These are phyloP conservation scores for Arachis hypogaea DNA, from an alignment of 306 rosid species.

Conservation along the genomic window DNA sequence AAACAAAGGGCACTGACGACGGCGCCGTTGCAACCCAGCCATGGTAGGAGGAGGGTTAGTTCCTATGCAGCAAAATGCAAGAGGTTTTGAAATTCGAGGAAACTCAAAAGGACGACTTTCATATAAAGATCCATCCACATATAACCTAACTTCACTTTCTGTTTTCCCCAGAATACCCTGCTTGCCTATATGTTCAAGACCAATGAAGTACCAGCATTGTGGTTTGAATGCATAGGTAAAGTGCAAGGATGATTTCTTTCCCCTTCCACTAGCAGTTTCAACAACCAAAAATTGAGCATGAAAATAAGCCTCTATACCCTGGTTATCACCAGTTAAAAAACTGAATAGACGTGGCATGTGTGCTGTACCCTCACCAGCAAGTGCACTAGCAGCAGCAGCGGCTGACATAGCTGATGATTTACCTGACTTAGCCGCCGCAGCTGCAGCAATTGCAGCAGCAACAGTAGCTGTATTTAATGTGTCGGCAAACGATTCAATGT, in stretches of 20 bases:
- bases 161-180: constrained; percentile 94
- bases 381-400: constrained; percentile 99
- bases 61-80: constrained; percentile 98
- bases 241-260: constrained; percentile 93
- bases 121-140: constrained; percentile 85
- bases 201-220: constrained; percentile 97
- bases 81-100: constrained; percentile 94
- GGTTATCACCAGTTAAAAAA: constrained; percentile 94
- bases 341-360: constrained; percentile 98
- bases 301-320: constrained; percentile 98
- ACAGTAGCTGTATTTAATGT: constrained; percentile 96
- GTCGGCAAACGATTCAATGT: constrained; percentile 99
- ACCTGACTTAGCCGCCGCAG: constrained; percentile 96
- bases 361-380: constrained; percentile 99
- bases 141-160: constrained; percentile 91
- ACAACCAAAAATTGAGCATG: constrained; percentile 99
- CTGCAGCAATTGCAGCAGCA: constrained; percentile 99
- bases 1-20: constrained; percentile 98
- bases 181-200: constrained; percentile 91
- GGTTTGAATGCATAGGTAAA: constrained; percentile 98
- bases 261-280: constrained; percentile 93
- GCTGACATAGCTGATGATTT: constrained; percentile 99
- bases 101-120: constrained; percentile 97
- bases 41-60: constrained; percentile 99
- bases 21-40: constrained; percentile 99